Base-by-base conservation (phyloP, 768 basidiomycete genomes). In the Lactarius deliciosus region DNA sequence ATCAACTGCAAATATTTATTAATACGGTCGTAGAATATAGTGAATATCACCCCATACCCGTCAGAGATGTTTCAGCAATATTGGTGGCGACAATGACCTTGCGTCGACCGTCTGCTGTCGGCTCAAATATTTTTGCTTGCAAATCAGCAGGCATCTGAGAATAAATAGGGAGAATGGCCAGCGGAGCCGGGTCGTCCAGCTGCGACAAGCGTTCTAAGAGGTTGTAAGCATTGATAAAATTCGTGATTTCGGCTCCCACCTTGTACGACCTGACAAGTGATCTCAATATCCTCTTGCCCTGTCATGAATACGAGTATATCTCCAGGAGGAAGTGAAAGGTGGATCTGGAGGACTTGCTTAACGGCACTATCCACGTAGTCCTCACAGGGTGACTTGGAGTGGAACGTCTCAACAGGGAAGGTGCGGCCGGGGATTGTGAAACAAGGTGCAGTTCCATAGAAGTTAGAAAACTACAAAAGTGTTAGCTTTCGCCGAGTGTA, bases 241-340 rank as follows among this genome's bases (percentile, higher is more conserved):
- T 53, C 32, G 28, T 32, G n/a, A 60, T 32, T 55, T 32, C 36
- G 32, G 36, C 5, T 74, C 83, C 56, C 60, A 94, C 95, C 95
- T 76, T 90, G 85, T 22, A 98, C 81, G 38, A 98, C 96, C 73
- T 93, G 91, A 74, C 97, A 99, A 13, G 95, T 98, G 36, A 94
- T 85, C 77, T 98, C 96, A 67, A 99, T 99, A 75, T 99, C 96
- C 78, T 98, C 97, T 79, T 98, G 97, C 43, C 97, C 97, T 32
- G 97, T 99, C 96, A 98, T 98, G 77, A 99, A 99, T 30, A 98
- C 94, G 50, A 99, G 81, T 60, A 98, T 92, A 78, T 99, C 97
- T 16, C 97, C 97, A 0, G 87, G 86, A 25, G 96, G 94, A 20
- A 91, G 83, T 2, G 96, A 94, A 47, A 98, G 81, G 75, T 99